Evolutionary conservation across 1,139 yeast species (phyloP), one percentile per base, ranked within the genome.

Genomic region (Magnusiomyces paraingens): DNA sequence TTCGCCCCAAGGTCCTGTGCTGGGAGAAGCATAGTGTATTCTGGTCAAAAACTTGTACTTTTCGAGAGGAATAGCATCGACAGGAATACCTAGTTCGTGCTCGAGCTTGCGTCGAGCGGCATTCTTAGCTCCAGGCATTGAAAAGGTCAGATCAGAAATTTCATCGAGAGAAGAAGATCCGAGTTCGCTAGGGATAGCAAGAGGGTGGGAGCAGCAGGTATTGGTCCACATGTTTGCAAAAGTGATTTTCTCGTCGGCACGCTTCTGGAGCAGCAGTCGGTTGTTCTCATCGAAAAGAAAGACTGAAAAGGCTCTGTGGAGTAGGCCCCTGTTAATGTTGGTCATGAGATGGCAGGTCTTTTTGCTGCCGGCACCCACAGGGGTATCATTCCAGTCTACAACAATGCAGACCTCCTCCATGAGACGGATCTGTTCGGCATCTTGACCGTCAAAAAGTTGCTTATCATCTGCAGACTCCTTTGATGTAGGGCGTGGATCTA

Each of bases 371-470:
- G 96, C 91, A 26, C 97, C 99, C 51, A 90, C 75, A 10, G 97
- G 96, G 53, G 68, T 73, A 69, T 93, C 99, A 64, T 90, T 73
- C 74, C 86, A 84, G 70, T 93, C 96, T 60, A 91, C 76, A 2
- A 93, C 96, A 60, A 93, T 90, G 71, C 99, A 93, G 60, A 91
- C 83, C 71, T 93, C 99, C 63, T 90, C 95, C 99, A 94, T 93
- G 61, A 93, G 77, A 65, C 83, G 80, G 70, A 93, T 89, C 71
- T 93, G 99, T 69, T 91, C 98, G 65, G 84, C 86, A 68, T 93
- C 96, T 63, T 90, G 95, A 21, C 97, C 98, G 10, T 76, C 77
- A 61, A 90, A 86, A 36, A 86, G 67, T 40, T 61, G 61, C 26
- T 57, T 56, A 49, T 62, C 67, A 21, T 58, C 61, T 15, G 52